Evolutionary conservation across 2,329 filamentous ascomycete genomes (phyloP).

Genomic region (Neofusicoccum umdonicola): DNA sequence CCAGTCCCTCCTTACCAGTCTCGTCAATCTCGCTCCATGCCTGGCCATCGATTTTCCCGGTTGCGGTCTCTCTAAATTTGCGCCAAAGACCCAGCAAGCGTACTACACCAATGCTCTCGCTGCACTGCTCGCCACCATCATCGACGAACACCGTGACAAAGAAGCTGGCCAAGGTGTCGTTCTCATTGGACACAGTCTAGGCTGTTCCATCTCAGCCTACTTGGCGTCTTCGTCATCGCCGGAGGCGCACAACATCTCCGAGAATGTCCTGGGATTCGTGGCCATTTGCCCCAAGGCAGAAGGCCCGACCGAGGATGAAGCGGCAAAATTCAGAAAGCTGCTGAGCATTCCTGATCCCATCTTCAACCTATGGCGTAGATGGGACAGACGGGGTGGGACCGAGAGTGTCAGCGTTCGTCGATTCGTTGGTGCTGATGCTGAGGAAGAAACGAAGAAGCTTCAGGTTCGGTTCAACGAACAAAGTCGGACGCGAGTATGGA

Average conservation of each 20-base stretch:
- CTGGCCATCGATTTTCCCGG: slow-evolving; percentile 88
- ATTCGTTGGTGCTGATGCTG: slow-evolving; percentile 68
- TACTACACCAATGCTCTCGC: slow-evolving; percentile 75
- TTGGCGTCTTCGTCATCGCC: slow-evolving; percentile 62
- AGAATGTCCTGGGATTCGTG: slow-evolving; percentile 71
- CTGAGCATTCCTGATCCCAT: slow-evolving; percentile 68
- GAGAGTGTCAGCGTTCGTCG: slow-evolving; percentile 75
- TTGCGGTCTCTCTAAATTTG: slow-evolving; percentile 77
- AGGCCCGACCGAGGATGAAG: slow-evolving; percentile 56
- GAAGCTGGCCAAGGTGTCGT: slow-evolving; percentile 68
- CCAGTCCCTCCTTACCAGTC: slow-evolving; percentile 72
- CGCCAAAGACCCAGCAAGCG: slow-evolving; percentile 68
- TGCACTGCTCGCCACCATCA: slow-evolving; percentile 71
- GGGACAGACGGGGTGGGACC: slow-evolving; percentile 75
- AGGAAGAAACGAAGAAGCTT: slow-evolving; percentile 63
- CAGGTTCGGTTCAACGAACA: slow-evolving; percentile 78
- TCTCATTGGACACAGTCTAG: slow-evolving; percentile 86
- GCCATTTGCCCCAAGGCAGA: slow-evolving; percentile 76
- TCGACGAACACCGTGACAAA: slow-evolving; percentile 69
- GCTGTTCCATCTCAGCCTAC: slow-evolving; percentile 72
- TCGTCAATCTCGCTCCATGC: slow-evolving; percentile 80
- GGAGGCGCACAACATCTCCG: slow-evolving; percentile 53
- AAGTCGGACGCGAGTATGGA: slow-evolving; percentile 77
- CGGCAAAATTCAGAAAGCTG: slow-evolving; percentile 53
- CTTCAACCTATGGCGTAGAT: slow-evolving; percentile 73